phyloP scores from a whole-genome alignment of 768 basidiomycete genomes.

The Lactifluus piperatus region DNA sequence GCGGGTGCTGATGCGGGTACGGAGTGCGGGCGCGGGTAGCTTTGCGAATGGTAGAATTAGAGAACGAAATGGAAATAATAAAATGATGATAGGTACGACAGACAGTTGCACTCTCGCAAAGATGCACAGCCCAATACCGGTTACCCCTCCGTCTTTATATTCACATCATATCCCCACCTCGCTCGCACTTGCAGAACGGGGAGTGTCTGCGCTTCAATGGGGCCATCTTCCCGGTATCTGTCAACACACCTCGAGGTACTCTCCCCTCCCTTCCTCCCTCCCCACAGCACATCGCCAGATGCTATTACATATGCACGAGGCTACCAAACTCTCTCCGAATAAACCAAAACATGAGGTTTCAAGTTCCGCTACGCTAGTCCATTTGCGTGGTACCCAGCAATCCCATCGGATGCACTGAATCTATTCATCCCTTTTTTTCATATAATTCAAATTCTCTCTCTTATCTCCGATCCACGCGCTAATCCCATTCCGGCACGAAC shows the following conservation, averaged over 20 bases:
- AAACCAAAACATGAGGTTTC: neutral
- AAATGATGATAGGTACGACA: neutral
- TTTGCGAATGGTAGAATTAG: too few species aligned
- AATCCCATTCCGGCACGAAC: neutral
- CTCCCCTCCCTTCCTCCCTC: neutral
- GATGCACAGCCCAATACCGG: slow-evolving; percentile 8
- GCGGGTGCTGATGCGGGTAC: too few species aligned
- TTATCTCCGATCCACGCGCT: slow-evolving; percentile 12
- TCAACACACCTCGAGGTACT: neutral
- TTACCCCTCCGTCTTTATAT: slow-evolving; percentile 10
- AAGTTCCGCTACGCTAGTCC: slow-evolving; percentile 10
- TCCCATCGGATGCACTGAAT: neutral
- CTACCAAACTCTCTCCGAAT: slow-evolving; percentile 9
- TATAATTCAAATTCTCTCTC: slow-evolving; percentile 2
- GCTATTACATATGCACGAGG: neutral
- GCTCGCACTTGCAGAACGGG: too few species aligned
- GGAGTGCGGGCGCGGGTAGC: too few species aligned
- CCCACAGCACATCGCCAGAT: neutral
- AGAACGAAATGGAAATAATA: neutral
- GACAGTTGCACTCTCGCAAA: neutral
- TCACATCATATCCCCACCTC: neutral
- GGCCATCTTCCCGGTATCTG: neutral
- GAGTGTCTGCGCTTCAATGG: too few species aligned
- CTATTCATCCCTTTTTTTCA: slow-evolving; percentile 2
- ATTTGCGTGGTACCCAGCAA: neutral